A percentile compares a stretch with the other conserved stretches of the same genome.
Conservation (phyloP, 2,329 filamentous ascomycete species). For the Alternaria conjuncta region DNA sequence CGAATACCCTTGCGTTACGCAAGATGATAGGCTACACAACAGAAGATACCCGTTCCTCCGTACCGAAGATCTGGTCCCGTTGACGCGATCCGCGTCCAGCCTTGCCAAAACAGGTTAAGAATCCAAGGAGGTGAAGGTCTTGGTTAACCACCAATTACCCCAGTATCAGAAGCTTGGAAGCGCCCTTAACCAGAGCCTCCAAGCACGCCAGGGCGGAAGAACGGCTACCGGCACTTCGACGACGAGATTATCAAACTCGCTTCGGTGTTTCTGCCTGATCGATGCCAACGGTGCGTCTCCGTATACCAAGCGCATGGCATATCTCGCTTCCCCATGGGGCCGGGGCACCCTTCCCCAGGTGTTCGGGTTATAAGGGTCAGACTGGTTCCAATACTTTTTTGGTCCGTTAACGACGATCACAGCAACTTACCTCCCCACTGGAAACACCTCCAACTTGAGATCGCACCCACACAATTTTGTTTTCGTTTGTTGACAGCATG, state of each 20-base stretch:
- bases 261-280: slow-evolving; percentile 4
- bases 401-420: slow-evolving; percentile 8
- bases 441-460: not conserved
- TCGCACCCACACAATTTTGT: not conserved
- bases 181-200: not conserved
- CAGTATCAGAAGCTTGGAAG: slow-evolving; percentile 1
- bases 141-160: not conserved
- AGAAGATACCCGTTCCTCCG: not conserved
- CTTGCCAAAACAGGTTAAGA: not conserved
- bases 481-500: slow-evolving; percentile 4
- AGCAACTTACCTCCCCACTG: not conserved
- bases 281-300: slow-evolving; percentile 14
- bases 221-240: slow-evolving; percentile 12
- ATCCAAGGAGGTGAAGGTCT: slow-evolving; percentile 5
- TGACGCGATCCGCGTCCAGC: not conserved
- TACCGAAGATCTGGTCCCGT: not conserved
- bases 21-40: not conserved
- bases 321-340: slow-evolving; percentile 18
- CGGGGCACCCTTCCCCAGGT: slow-evolving; percentile 2
- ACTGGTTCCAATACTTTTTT: slow-evolving; percentile 6
- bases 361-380: slow-evolving; percentile 13
- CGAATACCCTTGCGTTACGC: not conserved
- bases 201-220: slow-evolving; percentile 12
- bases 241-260: not conserved
- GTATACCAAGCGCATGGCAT: slow-evolving; percentile 21